phyloP scores from a whole-genome alignment of 805 yeast species.

The Candida succiphila region DNA sequence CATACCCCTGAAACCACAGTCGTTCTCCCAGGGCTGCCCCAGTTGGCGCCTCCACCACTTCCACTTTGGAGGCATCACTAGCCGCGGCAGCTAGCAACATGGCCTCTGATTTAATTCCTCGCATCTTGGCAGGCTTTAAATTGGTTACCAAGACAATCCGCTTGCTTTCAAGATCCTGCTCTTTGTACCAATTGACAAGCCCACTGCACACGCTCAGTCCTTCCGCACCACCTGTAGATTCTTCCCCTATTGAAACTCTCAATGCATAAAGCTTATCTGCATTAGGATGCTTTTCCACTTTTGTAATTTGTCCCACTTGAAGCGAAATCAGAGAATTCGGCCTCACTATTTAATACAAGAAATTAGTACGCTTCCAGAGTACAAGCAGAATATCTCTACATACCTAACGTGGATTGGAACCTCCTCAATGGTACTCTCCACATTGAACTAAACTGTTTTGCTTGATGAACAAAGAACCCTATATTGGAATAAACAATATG shows the following conservation, averaged over 20 bases:
- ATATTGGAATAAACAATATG: no score
- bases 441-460: no score
- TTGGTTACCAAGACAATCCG: conserved; percentile 47
- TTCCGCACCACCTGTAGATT: conserved; percentile 1
- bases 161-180: conserved; percentile 25
- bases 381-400: no score
- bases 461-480: no score
- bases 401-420: no score
- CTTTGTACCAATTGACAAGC: conserved; percentile 33
- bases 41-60: conserved; percentile 36
- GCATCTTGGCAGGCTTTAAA: conserved; percentile 50
- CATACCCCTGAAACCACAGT: conserved; percentile 27
- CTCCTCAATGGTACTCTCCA: no score
- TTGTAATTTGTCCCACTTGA: conserved; percentile 38
- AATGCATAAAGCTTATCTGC: conserved; percentile 56
- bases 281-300: conserved; percentile 38
- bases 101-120: conserved; percentile 54
- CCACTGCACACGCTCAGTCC: conserved; percentile 48
- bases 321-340: conserved; percentile 18
- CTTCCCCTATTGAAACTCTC: conserved; percentile 25
- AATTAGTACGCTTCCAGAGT: no score
- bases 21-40: conserved; percentile 27
- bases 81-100: conserved; percentile 53
- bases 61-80: conserved; percentile 23
- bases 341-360: conserved; percentile 4